phyloP scores from a whole-genome alignment of 768 basidiomycete genomes.

The Myochromella boudieri region DNA sequence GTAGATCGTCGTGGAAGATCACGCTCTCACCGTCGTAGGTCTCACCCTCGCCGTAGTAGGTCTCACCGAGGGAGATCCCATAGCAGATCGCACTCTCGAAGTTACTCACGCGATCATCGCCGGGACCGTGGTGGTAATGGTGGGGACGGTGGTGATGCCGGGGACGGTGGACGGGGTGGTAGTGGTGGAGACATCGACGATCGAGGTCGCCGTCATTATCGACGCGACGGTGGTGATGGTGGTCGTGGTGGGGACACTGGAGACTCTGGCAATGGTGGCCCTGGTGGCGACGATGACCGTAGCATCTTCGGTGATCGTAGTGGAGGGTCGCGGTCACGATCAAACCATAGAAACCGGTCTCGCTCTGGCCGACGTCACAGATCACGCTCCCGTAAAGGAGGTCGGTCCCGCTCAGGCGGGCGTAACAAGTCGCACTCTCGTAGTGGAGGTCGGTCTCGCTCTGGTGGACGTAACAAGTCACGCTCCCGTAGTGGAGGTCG shows the following conservation, averaged over 20 bases:
- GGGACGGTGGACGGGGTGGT: neutral
- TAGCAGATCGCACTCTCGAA: neutral
- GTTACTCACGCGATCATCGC: neutral
- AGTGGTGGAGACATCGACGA: neutral
- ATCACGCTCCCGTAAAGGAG: too few species aligned
- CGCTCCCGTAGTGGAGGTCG: too few species aligned
- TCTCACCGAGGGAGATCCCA: neutral
- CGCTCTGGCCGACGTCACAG: neutral
- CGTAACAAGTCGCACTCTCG: neutral
- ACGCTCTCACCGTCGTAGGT: neutral
- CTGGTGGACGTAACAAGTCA: neutral
- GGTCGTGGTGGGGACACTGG: neutral
- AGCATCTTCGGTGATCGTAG: neutral
- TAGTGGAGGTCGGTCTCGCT: too few species aligned
- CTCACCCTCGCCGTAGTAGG: neutral
- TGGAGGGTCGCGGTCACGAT: too few species aligned
- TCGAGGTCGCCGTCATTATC: neutral
- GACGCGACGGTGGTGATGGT: conserved; percentile 1
- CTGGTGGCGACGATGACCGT: neutral
- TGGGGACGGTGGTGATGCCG: neutral
- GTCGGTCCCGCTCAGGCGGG: too few species aligned
- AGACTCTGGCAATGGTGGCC: neutral
- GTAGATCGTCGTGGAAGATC: neutral
- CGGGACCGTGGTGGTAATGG: neutral
- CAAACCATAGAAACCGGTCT: too few species aligned